Evolutionary conservation across 768 basidiomycete genomes (phyloP).

Genomic region (Agaricus blazei): DNA sequence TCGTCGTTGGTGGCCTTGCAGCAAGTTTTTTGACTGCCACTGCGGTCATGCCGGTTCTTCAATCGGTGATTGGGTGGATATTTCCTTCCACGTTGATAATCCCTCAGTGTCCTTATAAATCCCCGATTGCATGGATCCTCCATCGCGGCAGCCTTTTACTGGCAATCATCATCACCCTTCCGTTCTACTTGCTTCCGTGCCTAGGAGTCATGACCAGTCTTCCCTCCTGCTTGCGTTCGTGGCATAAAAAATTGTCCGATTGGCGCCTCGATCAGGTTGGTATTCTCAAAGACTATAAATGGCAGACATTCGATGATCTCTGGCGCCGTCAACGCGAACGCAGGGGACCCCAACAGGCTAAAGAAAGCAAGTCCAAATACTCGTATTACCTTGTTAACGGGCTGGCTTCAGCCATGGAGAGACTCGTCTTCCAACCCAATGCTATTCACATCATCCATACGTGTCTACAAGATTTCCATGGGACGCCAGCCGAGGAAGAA

Average conservation of each 20-base stretch:
- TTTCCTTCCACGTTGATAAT: background rate
- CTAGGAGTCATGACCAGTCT: too few species aligned
- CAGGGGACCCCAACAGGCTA: slow-evolving; percentile 3
- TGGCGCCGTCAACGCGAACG: slow-evolving; percentile 2
- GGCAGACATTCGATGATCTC: slow-evolving; percentile 5
- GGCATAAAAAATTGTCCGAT: background rate
- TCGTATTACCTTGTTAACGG: slow-evolving; percentile 3
- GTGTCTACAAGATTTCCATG: background rate
- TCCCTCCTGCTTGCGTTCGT: too few species aligned
- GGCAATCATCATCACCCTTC: background rate
- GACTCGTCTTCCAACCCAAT: background rate
- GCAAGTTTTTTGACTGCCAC: background rate
- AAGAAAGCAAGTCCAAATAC: background rate
- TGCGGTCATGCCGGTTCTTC: slow-evolving; percentile 1
- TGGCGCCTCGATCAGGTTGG: background rate
- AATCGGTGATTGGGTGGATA: background rate
- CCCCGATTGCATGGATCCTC: slow-evolving; percentile 3
- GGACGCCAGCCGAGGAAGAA: background rate
- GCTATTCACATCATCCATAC: background rate
- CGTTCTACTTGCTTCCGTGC: background rate
- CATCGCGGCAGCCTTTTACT: background rate
- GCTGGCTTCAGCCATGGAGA: slow-evolving; percentile 2
- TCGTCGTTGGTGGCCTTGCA: slow-evolving; percentile 2
- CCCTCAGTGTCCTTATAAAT: slow-evolving; percentile 8
- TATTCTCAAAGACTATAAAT: slow-evolving; percentile 3